phyloP scores from a whole-genome alignment of 305 asterid genomes.

The Fraxinus paxiana region DNA sequence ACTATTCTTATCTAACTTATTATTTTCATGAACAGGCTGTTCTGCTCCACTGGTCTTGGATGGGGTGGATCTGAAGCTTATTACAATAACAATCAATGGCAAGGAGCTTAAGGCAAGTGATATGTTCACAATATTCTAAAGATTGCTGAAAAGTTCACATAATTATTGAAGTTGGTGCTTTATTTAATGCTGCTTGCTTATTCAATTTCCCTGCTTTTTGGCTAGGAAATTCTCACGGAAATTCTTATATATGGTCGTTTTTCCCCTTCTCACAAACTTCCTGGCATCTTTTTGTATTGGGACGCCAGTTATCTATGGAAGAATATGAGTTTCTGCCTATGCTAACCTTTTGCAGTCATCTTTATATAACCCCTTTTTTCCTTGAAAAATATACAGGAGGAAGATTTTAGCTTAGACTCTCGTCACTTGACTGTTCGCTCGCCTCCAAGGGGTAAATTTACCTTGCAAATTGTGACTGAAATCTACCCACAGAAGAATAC shows the following conservation, averaged over 20 bases:
- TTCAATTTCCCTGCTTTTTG: neutral
- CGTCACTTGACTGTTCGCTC: slow-evolving; percentile 63
- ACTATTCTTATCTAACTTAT: slow-evolving; percentile 16
- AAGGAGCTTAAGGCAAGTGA: slow-evolving; percentile 56
- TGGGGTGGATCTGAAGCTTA: slow-evolving; percentile 70
- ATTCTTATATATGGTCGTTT: neutral
- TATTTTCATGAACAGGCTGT: slow-evolving; percentile 43
- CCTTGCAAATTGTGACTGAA: slow-evolving; percentile 75
- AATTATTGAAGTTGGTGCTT: neutral
- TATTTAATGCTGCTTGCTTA: neutral
- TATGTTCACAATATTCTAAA: neutral
- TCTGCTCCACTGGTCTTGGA: slow-evolving; percentile 64
- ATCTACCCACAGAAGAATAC: slow-evolving; percentile 80
- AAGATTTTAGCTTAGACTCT: slow-evolving; percentile 47
- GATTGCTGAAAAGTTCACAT: neutral
- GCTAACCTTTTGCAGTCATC: neutral
- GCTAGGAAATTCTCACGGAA: neutral
- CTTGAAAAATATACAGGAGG: slow-evolving; percentile 44
- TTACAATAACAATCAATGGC: slow-evolving; percentile 58
- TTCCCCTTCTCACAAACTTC: neutral
- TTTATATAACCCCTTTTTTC: neutral
- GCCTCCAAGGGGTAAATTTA: slow-evolving; percentile 66
- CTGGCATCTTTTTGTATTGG: neutral
- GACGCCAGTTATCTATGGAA: neutral
- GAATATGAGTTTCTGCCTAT: neutral